Evolutionary conservation across 2,329 filamentous ascomycete genomes (phyloP).

Genomic region (Fusarium anthophilum): DNA sequence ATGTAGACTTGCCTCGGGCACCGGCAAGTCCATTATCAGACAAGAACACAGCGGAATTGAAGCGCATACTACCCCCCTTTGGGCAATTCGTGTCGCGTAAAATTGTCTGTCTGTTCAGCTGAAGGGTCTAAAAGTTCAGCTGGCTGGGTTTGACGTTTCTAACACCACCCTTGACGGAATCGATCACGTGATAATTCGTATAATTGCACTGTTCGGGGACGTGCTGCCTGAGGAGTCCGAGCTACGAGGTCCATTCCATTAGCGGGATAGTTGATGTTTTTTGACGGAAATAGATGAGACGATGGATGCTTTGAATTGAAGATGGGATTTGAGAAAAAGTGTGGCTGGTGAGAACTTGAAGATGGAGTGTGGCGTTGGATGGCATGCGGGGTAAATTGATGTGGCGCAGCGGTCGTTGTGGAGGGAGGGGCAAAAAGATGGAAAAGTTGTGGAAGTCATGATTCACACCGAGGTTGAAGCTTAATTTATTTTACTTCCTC

Average conservation of each 20-base stretch:
- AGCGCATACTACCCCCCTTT: slow-evolving; percentile 15
- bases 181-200: background rate
- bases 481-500: background rate
- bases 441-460: slow-evolving; percentile 21
- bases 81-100: slow-evolving; percentile 30
- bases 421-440: slow-evolving; percentile 31
- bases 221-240: background rate
- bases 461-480: slow-evolving; percentile 31
- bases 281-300: slow-evolving; percentile 4
- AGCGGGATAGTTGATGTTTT: slow-evolving; percentile 1
- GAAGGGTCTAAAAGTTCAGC: slow-evolving; percentile 11
- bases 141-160: background rate
- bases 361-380: slow-evolving; percentile 1
- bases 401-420: background rate
- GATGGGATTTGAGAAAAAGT: background rate
- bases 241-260: background rate
- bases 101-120: slow-evolving; percentile 27
- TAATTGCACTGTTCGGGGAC: background rate
- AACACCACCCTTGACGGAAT: background rate
- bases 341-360: slow-evolving; percentile 5
- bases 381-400: slow-evolving; percentile 27
- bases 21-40: background rate
- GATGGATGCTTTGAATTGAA: background rate
- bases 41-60: slow-evolving; percentile 21
- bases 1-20: background rate